Evolutionary conservation across 208 protist genomes (phyloP).

Genomic region (Tritrichomonas foetus): DNA sequence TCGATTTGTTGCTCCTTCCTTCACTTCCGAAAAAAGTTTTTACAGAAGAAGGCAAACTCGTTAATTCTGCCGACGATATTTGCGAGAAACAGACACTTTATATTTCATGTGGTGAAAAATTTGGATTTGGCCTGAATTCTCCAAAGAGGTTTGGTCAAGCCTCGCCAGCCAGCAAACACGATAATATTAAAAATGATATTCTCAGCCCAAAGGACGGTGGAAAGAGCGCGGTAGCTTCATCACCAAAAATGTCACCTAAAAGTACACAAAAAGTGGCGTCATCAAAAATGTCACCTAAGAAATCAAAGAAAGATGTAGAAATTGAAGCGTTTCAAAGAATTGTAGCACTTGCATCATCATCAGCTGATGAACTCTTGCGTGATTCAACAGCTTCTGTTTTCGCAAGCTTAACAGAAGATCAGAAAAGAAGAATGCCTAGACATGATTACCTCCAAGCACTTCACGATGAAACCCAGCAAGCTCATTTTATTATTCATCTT

Average conservation of each 20-base stretch:
- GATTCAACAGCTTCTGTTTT: neutral
- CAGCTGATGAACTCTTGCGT: neutral
- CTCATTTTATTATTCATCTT: neutral
- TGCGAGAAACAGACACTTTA: neutral
- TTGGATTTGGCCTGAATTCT: neutral
- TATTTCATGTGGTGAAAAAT: neutral
- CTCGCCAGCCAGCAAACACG: neutral
- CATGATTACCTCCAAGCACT: neutral
- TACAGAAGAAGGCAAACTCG: neutral
- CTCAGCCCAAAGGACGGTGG: neutral
- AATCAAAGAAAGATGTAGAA: neutral
- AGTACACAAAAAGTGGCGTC: neutral
- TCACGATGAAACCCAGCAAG: neutral
- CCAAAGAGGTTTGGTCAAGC: no score
- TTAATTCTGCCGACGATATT: neutral
- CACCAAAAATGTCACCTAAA: neutral
- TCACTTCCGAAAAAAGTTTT: neutral
- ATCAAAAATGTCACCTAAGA: neutral
- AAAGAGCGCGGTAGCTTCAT: neutral
- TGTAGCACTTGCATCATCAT: neutral
- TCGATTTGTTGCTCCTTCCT: neutral
- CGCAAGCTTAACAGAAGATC: neutral
- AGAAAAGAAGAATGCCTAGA: neutral
- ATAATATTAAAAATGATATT: neutral
- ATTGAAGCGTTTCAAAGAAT: neutral